A percentile compares a stretch with the other conserved stretches of the same genome.
These are phyloP conservation scores for Globisporangium megalacanthum DNA, from an alignment of 352 stramenopile genomes.

Conservation along the genomic window DNA sequence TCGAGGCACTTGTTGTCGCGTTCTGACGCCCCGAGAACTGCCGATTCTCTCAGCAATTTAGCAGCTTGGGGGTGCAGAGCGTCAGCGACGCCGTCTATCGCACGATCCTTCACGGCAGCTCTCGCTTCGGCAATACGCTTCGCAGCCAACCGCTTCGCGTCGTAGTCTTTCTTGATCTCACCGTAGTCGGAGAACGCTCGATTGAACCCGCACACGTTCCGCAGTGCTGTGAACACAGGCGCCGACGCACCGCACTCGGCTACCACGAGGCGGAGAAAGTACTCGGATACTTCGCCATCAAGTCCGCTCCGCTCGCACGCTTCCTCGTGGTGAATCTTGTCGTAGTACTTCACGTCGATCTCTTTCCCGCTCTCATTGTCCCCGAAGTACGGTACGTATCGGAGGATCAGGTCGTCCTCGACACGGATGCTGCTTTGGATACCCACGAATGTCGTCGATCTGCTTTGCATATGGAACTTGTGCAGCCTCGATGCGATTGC, in stretches of 20 bases:
- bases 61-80: slow-evolving; percentile 8
- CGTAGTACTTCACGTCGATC: slow-evolving; percentile 72
- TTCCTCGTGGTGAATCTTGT: slow-evolving; percentile 35
- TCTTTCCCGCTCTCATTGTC: slow-evolving; percentile 83
- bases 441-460: slow-evolving; percentile 57
- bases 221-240: slow-evolving; percentile 20
- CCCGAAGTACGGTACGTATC: slow-evolving; percentile 89
- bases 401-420: slow-evolving; percentile 87
- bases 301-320: slow-evolving; percentile 36
- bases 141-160: slow-evolving; percentile 11
- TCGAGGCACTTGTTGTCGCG: slow-evolving; percentile 17
- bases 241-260: no score
- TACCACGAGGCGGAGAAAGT: no score
- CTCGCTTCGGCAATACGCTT: slow-evolving; percentile 7
- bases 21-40: slow-evolving; percentile 17
- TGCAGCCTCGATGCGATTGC: slow-evolving; percentile 29
- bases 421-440: slow-evolving; percentile 68
- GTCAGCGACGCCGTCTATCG: not conserved
- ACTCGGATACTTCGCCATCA: slow-evolving; percentile 36
- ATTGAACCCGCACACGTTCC: slow-evolving; percentile 25
- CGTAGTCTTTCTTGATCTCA: slow-evolving; percentile 27
- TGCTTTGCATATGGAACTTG: slow-evolving; percentile 47
- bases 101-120: slow-evolving; percentile 13
- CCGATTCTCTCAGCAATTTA: slow-evolving; percentile 32
- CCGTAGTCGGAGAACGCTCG: slow-evolving; percentile 33